Percentiles rank a stretch among this genome's conserved stretches.
phyloP scores from a whole-genome alignment of 768 basidiomycete genomes.

The Calocera cornea region DNA sequence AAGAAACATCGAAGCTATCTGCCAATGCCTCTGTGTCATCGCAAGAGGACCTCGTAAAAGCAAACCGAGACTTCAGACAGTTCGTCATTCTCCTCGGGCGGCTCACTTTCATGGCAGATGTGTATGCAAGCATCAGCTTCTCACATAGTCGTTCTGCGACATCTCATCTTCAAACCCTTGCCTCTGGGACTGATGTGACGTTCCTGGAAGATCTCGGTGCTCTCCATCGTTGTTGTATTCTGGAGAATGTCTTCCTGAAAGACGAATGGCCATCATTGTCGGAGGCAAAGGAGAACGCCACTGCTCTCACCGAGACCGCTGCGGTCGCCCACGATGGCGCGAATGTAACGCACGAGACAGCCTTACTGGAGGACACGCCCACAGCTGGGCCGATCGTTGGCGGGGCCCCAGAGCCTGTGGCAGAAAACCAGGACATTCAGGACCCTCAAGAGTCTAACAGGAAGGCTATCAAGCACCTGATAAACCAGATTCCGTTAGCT shows the following conservation, averaged over 20 bases:
- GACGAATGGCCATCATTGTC: slow-evolving; percentile 27
- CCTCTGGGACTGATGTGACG: slow-evolving; percentile 45
- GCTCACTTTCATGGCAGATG: slow-evolving; percentile 70
- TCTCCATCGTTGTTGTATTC: slow-evolving; percentile 67
- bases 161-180: slow-evolving; percentile 58
- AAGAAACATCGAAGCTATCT: slow-evolving; percentile 38
- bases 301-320: neutral
- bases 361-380: neutral
- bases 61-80: slow-evolving; percentile 54
- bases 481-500: slow-evolving; percentile 59
- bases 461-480: slow-evolving; percentile 63
- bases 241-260: slow-evolving; percentile 77
- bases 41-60: slow-evolving; percentile 32
- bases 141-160: slow-evolving; percentile 67
- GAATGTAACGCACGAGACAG: neutral
- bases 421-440: neutral
- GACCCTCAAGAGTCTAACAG: slow-evolving; percentile 49
- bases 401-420: neutral
- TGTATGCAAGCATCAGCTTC: slow-evolving; percentile 72
- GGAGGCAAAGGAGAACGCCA: slow-evolving; percentile 21
- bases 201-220: slow-evolving; percentile 61
- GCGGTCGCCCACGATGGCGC: neutral
- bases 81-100: slow-evolving; percentile 66
- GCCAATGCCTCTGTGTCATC: slow-evolving; percentile 22
- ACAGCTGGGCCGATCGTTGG: neutral